phyloP scores from a whole-genome alignment of 495 filamentous ascomycete genomes.

The Monascus purpureus region DNA sequence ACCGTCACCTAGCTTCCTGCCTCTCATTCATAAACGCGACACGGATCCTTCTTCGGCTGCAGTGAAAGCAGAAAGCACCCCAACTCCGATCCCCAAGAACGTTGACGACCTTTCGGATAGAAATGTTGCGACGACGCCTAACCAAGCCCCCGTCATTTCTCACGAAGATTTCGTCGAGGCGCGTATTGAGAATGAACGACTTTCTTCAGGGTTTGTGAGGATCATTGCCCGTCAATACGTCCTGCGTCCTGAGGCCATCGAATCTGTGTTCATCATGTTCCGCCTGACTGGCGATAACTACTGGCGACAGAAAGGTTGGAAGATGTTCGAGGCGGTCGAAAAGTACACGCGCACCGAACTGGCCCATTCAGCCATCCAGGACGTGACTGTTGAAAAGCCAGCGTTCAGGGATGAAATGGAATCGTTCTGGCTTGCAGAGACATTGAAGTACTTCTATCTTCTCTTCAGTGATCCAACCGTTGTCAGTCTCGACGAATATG shows the following conservation, averaged over 20 bases:
- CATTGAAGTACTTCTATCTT: conserved; percentile 71
- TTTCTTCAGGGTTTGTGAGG: conserved; percentile 52
- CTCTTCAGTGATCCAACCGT: conserved; percentile 55
- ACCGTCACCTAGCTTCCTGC: not conserved
- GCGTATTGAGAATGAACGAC: conserved; percentile 42
- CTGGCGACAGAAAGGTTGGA: conserved; percentile 83
- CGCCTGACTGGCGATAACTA: conserved; percentile 67
- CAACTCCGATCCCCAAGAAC: not conserved
- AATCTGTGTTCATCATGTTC: conserved; percentile 93
- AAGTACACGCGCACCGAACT: conserved; percentile 48
- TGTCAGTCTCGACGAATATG: conserved; percentile 74
- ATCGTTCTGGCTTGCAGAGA: conserved; percentile 61
- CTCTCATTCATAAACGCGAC: not conserved
- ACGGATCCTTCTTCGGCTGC: not conserved
- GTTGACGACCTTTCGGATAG: not conserved
- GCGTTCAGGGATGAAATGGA: conserved; percentile 32
- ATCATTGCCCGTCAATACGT: conserved; percentile 55
- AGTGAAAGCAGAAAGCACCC: not conserved
- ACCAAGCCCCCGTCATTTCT: conserved; percentile 28
- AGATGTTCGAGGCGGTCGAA: conserved; percentile 70
- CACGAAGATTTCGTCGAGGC: conserved; percentile 51
- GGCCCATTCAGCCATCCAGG: conserved; percentile 60
- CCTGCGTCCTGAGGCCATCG: conserved; percentile 84
- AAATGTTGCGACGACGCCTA: conserved; percentile 5
- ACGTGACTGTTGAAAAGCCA: conserved; percentile 46